phyloP scores from a whole-genome alignment of 345 rosid genomes.

The Salix arbutifolia region DNA sequence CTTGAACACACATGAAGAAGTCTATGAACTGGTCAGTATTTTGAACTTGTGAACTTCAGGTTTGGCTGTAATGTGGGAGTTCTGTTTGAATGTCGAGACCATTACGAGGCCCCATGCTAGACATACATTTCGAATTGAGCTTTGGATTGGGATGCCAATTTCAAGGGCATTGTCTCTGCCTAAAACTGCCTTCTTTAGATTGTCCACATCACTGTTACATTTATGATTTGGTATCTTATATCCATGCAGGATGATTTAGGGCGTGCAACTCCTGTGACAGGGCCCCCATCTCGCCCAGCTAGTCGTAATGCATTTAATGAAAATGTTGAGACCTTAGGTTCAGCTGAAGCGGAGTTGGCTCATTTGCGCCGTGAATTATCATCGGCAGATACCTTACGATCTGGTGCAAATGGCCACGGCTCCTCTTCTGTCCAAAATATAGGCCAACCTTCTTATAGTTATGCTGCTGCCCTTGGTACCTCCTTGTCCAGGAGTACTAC shows the following conservation, averaged over 20 bases:
- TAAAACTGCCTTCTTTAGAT: not conserved
- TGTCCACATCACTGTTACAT: not conserved
- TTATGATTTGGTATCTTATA: slow-evolving; percentile 7
- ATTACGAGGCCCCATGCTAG: not conserved
- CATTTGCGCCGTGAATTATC: slow-evolving; percentile 37
- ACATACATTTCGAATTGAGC: not conserved
- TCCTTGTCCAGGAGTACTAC: slow-evolving; percentile 79
- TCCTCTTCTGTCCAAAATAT: slow-evolving; percentile 43
- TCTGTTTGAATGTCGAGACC: not conserved
- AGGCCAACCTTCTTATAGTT: slow-evolving; percentile 54
- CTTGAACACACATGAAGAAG: not conserved
- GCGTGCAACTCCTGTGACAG: slow-evolving; percentile 28
- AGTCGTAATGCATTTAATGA: slow-evolving; percentile 76
- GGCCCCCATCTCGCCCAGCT: slow-evolving; percentile 67
- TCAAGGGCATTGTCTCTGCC: not conserved
- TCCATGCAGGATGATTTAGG: slow-evolving; percentile 61
- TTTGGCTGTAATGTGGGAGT: not conserved
- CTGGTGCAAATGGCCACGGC: slow-evolving; percentile 45
- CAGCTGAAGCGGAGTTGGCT: slow-evolving; percentile 50
- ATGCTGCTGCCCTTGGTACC: slow-evolving; percentile 77
- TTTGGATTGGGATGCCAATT: not conserved
- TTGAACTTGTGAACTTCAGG: not conserved
- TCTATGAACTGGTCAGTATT: not conserved
- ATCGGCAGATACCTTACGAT: slow-evolving; percentile 32
- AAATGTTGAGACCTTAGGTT: slow-evolving; percentile 33